Evolutionary conservation across 768 basidiomycete species (phyloP), one percentile per base, ranked within the genome.

Genomic region (Hortiboletus campestris): DNA sequence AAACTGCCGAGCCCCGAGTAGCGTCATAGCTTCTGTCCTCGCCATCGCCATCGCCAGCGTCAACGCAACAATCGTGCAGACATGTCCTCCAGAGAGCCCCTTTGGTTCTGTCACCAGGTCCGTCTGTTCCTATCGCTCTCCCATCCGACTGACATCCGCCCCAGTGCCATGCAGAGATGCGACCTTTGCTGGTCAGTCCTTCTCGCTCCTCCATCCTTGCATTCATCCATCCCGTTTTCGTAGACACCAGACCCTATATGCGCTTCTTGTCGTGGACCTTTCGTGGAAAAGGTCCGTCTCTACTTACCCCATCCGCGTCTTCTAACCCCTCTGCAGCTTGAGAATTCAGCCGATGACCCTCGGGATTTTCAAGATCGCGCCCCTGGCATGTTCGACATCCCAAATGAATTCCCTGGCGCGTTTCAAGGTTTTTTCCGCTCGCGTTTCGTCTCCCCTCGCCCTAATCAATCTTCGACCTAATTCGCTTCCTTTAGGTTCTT

Each of bases 121-220:
- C 16, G 72, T 65, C 32, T 14, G 22, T 22, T 9, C 20, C 17
- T 16, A 29, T 58, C 36, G 17, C 9, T 6, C 38, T 55, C 19
- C 0, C 4, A 53, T 61, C 55, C 29, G 2, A 44, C 66, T 65
- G 20, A 62, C 51, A 25, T 59, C 19, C 46, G 16, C 20, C 19
- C 14, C 65, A 94, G 93, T 96, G 94, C 67, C 80, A 85, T 68
- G 84, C 89, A 50, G 91, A 95, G 74, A 94, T 91, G 91, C 76
- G 87, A 49, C 91, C 93, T 1, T 74, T 94, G 44, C 91, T 89
- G 88, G 91, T 92, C 60, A 39, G 78, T 64, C 40, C 57, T n/a
- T 38, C 14, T n/a, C 31, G 8, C 25, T 44, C 22, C 16, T 1
- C 31, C 22, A 38, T 20, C 29, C 45, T 14, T 9, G 12, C 29